phyloP scores from a whole-genome alignment of 2,329 filamentous ascomycete species.

The Pyrenochaeta sp. region DNA sequence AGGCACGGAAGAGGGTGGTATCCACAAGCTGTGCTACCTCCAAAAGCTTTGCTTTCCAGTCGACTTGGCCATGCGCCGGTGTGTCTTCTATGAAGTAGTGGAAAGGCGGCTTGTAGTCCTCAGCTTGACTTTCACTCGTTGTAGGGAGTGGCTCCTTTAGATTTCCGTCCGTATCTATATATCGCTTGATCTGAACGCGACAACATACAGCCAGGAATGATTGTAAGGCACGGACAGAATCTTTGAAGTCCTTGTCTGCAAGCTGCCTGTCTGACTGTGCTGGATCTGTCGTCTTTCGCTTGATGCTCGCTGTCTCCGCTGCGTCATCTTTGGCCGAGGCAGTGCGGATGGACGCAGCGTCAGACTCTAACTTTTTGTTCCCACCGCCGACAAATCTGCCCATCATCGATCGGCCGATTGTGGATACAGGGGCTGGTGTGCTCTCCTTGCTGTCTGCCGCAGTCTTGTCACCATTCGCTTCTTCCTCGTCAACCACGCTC shows the following conservation, averaged over 20 bases:
- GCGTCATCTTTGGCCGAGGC: slow-evolving; percentile 65
- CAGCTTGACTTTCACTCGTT: slow-evolving; percentile 48
- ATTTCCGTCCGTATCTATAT: slow-evolving; percentile 66
- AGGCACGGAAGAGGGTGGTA: slow-evolving; percentile 90
- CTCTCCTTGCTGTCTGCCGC: slow-evolving; percentile 31
- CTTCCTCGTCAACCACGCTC: slow-evolving; percentile 44
- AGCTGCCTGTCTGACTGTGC: slow-evolving; percentile 58
- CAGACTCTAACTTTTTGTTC: slow-evolving; percentile 57
- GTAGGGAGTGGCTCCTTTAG: slow-evolving; percentile 66
- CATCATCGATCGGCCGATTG: slow-evolving; percentile 54
- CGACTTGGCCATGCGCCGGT: slow-evolving; percentile 48
- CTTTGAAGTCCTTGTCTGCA: slow-evolving; percentile 83
- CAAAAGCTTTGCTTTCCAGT: slow-evolving; percentile 76
- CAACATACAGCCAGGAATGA: slow-evolving; percentile 90
- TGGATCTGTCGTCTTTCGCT: slow-evolving; percentile 56
- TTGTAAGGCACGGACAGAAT: slow-evolving; percentile 82
- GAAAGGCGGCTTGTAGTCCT: slow-evolving; percentile 53
- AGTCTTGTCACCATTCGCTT: slow-evolving; percentile 32
- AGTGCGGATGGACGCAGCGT: slow-evolving; percentile 63
- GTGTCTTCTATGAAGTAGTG: slow-evolving; percentile 51
- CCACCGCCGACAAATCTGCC: slow-evolving; percentile 56
- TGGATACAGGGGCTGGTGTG: slow-evolving; percentile 36
- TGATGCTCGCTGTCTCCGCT: slow-evolving; percentile 66
- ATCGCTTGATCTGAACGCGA: slow-evolving; percentile 69
- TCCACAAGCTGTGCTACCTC: slow-evolving; percentile 86